A percentile compares a stretch with the other conserved stretches of the same genome.
Conservation (phyloP, 148 eudicot species). For the Rhododendron kiyosumense region DNA sequence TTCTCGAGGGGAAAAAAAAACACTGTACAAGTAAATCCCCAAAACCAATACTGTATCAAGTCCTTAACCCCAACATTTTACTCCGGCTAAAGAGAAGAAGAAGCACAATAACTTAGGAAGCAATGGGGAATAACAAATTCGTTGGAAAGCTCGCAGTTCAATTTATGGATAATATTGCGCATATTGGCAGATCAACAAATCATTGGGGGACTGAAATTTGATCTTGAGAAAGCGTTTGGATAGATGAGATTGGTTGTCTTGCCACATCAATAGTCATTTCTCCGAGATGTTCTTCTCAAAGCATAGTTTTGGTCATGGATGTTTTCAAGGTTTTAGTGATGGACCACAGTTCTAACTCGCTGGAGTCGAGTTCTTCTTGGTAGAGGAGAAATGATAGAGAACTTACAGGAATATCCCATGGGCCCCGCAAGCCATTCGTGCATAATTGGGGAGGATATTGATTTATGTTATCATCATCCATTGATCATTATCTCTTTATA, state of each 20-base stretch:
- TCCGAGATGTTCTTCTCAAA: not conserved
- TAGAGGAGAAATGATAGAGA: not conserved
- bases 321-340: not conserved
- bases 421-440: not conserved
- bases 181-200: not conserved
- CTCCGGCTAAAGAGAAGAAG: not conserved
- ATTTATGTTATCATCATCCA: not conserved
- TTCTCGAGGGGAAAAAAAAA: no score
- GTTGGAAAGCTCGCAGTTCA: not conserved
- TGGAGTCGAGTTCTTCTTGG: not conserved
- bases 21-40: not conserved
- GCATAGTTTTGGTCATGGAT: not conserved
- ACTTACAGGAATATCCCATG: not conserved
- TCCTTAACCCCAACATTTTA: not conserved
- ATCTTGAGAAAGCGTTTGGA: not conserved
- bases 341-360: not conserved
- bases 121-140: not conserved
- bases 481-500: no score
- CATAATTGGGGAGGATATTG: not conserved
- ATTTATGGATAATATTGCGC: not conserved
- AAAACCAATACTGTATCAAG: not conserved
- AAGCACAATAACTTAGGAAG: not conserved
- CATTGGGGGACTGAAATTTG: not conserved
- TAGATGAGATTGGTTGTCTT: not conserved
- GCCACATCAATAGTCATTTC: not conserved